Conservation (phyloP, 2,329 filamentous ascomycete genomes). For the Cercospora nicotianae region DNA sequence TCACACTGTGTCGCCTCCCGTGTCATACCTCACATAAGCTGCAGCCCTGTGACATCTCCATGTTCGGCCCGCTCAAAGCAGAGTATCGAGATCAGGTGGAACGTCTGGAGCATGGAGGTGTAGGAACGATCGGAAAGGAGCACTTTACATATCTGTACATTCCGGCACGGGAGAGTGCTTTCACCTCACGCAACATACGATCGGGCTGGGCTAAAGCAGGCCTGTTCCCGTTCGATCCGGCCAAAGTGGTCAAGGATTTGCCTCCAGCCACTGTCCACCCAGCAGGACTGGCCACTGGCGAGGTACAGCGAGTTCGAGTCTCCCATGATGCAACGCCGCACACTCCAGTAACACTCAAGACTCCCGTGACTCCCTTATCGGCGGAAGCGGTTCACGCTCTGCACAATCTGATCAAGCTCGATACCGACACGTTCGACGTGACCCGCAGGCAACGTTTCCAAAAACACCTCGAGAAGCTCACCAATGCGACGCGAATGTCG, state of each 20-base stretch:
- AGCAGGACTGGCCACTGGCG: not conserved
- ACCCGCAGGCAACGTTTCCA: too few relatives aligned
- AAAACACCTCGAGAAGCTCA: too few relatives aligned
- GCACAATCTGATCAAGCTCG: too few relatives aligned
- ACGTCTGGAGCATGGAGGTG: too few relatives aligned
- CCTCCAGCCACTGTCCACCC: not conserved
- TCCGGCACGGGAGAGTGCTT: slow-evolving; percentile 25
- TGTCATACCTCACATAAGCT: slow-evolving; percentile 27
- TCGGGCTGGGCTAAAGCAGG: slow-evolving; percentile 32
- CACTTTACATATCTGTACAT: slow-evolving; percentile 31
- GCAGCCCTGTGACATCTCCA: too few relatives aligned
- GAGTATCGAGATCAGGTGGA: too few relatives aligned
- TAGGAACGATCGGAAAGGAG: too few relatives aligned
- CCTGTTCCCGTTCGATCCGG: slow-evolving; percentile 33
- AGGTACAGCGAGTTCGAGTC: not conserved
- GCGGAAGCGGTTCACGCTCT: not conserved
- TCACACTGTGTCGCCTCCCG: slow-evolving; percentile 37
- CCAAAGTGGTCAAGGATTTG: not conserved
- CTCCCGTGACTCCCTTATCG: not conserved
- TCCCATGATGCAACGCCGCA: not conserved
- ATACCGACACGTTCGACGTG: too few relatives aligned
- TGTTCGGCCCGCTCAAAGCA: too few relatives aligned
- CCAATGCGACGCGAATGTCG: too few relatives aligned
- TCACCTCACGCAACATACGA: slow-evolving; percentile 33
- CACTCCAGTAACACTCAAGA: not conserved